Conservation (phyloP, 2,329 filamentous ascomycete genomes). For the Cladophialophora yegresii region DNA sequence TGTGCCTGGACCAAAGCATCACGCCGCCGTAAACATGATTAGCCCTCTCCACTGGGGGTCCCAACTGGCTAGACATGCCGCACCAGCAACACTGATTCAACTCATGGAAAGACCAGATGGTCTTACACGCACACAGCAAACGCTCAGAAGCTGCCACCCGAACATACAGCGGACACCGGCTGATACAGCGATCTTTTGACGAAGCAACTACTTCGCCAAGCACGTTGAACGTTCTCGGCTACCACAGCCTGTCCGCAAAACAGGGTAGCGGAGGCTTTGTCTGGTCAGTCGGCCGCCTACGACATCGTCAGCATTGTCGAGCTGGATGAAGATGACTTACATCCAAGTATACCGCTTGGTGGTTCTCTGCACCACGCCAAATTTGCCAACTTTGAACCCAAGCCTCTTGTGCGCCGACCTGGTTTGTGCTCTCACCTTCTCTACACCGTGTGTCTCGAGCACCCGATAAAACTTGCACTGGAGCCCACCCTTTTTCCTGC, state of each 20-base stretch:
- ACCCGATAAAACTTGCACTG: constrained; percentile 56
- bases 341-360: constrained; percentile 41
- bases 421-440: constrained; percentile 48
- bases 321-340: constrained; percentile 1
- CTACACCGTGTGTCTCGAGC: constrained; percentile 49
- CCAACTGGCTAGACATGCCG: neutral
- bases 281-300: constrained; percentile 2
- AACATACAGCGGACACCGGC: neutral
- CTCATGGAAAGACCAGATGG: neutral
- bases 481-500: constrained; percentile 49
- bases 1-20: neutral
- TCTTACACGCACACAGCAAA: neutral
- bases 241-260: constrained; percentile 6
- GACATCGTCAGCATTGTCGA: neutral
- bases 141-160: neutral
- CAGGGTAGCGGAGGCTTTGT: constrained; percentile 4
- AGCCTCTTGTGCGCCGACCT: constrained; percentile 18
- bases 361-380: constrained; percentile 47
- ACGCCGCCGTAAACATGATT: neutral
- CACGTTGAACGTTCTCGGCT: neutral
- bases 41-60: neutral
- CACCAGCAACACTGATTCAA: neutral
- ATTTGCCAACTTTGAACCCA: constrained; percentile 39
- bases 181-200: neutral
- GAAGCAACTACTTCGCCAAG: too few species aligned